phyloP scores from a whole-genome alignment of 202 grass and related monocot species.

The Carex sylvatica region DNA sequence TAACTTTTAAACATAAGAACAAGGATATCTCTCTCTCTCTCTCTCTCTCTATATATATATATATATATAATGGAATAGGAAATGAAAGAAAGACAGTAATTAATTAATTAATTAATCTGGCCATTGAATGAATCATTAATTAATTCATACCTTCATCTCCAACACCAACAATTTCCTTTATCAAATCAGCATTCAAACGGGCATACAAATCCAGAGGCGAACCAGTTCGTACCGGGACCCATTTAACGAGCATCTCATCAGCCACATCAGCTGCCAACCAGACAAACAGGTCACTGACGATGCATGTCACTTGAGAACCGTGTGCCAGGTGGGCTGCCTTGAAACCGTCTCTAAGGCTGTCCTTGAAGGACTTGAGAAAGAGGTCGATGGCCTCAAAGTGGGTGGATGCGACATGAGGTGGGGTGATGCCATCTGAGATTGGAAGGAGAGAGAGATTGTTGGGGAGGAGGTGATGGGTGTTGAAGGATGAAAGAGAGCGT shows the following conservation, averaged over 20 bases:
- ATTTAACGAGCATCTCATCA: slow-evolving; percentile 19
- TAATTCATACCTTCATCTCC: slow-evolving; percentile 35
- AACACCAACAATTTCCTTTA: slow-evolving; percentile 21
- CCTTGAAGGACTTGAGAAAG: slow-evolving; percentile 43
- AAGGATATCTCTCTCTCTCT: no score
- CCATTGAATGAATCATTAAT: no score
- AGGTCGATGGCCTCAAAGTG: slow-evolving; percentile 29
- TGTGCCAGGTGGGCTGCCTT: slow-evolving; percentile 21
- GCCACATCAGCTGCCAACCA: slow-evolving; percentile 52
- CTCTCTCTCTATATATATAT: no score
- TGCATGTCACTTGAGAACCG: slow-evolving; percentile 33
- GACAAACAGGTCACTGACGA: slow-evolving; percentile 55
- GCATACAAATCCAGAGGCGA: slow-evolving; percentile 35
- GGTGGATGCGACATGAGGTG: not conserved
- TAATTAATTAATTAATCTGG: no score
- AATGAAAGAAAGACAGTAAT: no score
- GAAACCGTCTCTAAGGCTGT: slow-evolving; percentile 31
- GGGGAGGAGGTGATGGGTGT: not conserved
- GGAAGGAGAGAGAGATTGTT: slow-evolving; percentile 51
- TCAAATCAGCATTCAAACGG: slow-evolving; percentile 46
- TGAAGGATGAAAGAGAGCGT: slow-evolving; percentile 24
- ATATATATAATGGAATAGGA: no score
- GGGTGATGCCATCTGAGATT: slow-evolving; percentile 19
- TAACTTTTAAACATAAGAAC: no score
- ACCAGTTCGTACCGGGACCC: slow-evolving; percentile 47